Conservation (phyloP, 441 rosid species). For the Capsella rubella region DNA sequence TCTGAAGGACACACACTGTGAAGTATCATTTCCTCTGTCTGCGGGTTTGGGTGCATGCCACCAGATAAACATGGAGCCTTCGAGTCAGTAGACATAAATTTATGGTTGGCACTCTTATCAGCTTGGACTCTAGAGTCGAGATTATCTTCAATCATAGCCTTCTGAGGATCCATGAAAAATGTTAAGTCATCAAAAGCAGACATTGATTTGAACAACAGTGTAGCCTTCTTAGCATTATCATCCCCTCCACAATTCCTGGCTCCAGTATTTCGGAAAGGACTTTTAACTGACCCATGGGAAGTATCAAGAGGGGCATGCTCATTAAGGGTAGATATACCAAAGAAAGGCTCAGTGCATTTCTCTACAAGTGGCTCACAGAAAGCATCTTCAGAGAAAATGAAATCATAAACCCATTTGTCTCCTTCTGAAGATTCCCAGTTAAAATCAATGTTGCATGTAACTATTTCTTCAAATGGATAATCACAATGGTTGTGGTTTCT, state of each 20-base stretch:
- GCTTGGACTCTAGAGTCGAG: slow-evolving; percentile 43
- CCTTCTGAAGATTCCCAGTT: slow-evolving; percentile 52
- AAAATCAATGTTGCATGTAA: slow-evolving; percentile 47
- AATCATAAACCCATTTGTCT: slow-evolving; percentile 57
- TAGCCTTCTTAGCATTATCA: slow-evolving; percentile 54
- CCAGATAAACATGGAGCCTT: slow-evolving; percentile 38
- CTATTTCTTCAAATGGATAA: slow-evolving; percentile 51
- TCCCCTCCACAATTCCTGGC: slow-evolving; percentile 46
- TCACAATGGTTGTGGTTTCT: slow-evolving; percentile 51
- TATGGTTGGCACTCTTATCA: slow-evolving; percentile 40
- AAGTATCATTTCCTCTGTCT: slow-evolving; percentile 48
- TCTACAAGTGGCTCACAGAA: slow-evolving; percentile 51
- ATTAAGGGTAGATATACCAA: slow-evolving; percentile 41
- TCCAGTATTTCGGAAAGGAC: slow-evolving; percentile 45
- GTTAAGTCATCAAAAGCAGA: slow-evolving; percentile 81
- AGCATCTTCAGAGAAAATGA: slow-evolving; percentile 61
- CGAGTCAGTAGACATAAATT: slow-evolving; percentile 46
- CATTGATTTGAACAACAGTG: slow-evolving; percentile 67
- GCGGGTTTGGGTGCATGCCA: slow-evolving; percentile 41
- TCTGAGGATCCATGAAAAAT: slow-evolving; percentile 86
- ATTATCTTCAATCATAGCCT: slow-evolving; percentile 52
- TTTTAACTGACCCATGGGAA: slow-evolving; percentile 43
- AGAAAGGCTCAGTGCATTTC: slow-evolving; percentile 49
- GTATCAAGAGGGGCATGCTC: slow-evolving; percentile 42
- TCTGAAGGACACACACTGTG: slow-evolving; percentile 54